Evolutionary conservation across 1,139 yeast species (phyloP).

Genomic region (Oligophagozyma castellii): DNA sequence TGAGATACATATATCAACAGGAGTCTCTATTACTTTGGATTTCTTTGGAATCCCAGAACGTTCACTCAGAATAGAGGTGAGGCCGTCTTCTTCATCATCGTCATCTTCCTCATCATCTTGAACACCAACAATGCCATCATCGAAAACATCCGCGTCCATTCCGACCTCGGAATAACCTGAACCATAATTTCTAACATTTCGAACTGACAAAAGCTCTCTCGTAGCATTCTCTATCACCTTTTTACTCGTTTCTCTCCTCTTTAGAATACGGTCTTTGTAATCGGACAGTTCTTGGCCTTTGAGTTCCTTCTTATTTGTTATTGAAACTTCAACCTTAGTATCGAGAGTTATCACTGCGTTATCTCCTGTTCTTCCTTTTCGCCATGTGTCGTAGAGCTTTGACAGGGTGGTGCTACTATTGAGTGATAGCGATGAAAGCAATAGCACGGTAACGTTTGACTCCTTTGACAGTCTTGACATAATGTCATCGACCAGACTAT

Average conservation of each 20-base stretch:
- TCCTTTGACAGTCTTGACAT: conserved; percentile 45
- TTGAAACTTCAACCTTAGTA: neutral
- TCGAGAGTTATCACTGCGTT: conserved; percentile 26
- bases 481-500: conserved; percentile 22
- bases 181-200: conserved; percentile 6
- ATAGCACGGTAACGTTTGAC: conserved; percentile 52
- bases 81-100: conserved; percentile 23
- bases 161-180: conserved; percentile 3
- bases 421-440: conserved; percentile 31
- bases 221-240: conserved; percentile 14
- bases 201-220: conserved; percentile 10
- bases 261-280: conserved; percentile 34
- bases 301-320: neutral
- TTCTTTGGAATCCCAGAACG: conserved; percentile 7
- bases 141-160: conserved; percentile 6
- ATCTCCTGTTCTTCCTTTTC: conserved; percentile 27
- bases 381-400: conserved; percentile 47
- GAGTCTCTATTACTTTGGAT: conserved; percentile 13
- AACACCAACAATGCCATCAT: conserved; percentile 20
- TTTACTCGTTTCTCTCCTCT: conserved; percentile 25
- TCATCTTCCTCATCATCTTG: conserved; percentile 26
- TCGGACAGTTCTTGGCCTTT: conserved; percentile 28
- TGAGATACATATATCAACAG: conserved; percentile 52
- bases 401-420: conserved; percentile 6
- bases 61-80: conserved; percentile 10